These are phyloP conservation scores for Ophiostoma montium DNA, from an alignment of 2,329 filamentous ascomycete species.

Conservation along the genomic window DNA sequence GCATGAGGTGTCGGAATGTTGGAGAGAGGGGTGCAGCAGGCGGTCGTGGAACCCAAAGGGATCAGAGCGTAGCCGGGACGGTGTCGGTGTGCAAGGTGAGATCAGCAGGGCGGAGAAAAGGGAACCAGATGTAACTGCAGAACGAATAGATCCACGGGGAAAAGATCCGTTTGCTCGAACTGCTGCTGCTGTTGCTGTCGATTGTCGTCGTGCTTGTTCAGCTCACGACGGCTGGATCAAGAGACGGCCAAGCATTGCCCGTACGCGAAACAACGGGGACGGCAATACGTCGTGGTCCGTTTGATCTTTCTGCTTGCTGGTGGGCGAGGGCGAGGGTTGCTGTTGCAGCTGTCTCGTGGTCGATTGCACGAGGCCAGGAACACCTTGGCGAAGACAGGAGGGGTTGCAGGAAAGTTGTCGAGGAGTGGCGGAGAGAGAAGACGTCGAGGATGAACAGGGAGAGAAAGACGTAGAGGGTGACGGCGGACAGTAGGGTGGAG, in stretches of 20 bases:
- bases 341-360: background rate
- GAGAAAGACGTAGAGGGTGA: background rate
- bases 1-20: background rate
- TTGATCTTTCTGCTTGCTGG: no score
- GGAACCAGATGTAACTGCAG: no score
- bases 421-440: background rate
- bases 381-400: no score
- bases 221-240: slow-evolving; percentile 3
- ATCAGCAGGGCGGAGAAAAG: background rate
- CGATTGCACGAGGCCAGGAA: no score
- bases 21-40: background rate
- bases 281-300: background rate
- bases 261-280: background rate
- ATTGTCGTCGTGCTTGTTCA: background rate
- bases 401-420: background rate
- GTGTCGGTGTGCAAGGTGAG: background rate
- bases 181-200: background rate
- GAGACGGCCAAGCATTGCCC: slow-evolving; percentile 6
- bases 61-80: background rate
- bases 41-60: slow-evolving; percentile 5
- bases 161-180: no score
- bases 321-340: no score
- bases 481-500: background rate
- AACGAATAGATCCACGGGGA: no score
- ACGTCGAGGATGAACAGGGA: background rate